Evolutionary conservation across 345 rosid species (phyloP).

Genomic region (Ceriops zippeliana): DNA sequence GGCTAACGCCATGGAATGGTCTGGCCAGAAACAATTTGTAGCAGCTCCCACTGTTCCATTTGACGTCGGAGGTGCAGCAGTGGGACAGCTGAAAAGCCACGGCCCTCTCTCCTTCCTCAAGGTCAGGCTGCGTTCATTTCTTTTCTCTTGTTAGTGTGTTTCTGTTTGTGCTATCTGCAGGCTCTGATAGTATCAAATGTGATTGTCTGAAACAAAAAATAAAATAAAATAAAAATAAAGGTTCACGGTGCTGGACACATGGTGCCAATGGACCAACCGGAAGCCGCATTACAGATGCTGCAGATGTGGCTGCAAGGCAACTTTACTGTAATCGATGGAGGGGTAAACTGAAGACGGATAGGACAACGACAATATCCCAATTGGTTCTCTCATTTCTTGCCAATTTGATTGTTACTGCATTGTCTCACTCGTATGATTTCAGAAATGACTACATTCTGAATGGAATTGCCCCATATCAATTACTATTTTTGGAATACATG

Average conservation of each 20-base stretch:
- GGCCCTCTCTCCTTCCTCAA: constrained; percentile 76
- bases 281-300: constrained; percentile 74
- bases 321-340: neutral
- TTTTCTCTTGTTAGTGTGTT: neutral
- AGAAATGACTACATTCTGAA: too few relatives aligned
- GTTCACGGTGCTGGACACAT: constrained; percentile 76
- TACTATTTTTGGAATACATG: too few relatives aligned
- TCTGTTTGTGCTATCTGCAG: neutral
- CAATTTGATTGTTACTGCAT: too few relatives aligned
- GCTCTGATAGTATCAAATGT: neutral
- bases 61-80: constrained; percentile 50
- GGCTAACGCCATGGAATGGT: constrained; percentile 77
- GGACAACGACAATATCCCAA: too few relatives aligned
- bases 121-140: constrained; percentile 29
- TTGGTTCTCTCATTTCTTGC: too few relatives aligned
- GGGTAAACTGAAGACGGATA: too few relatives aligned
- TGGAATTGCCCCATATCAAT: too few relatives aligned
- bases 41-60: constrained; percentile 51
- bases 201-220: neutral
- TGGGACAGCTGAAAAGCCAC: constrained; percentile 60
- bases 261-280: constrained; percentile 98
- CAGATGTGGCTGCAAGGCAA: constrained; percentile 76
- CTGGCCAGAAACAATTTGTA: constrained; percentile 53
- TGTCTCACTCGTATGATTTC: too few relatives aligned
- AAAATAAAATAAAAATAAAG: constrained; percentile 25